phyloP scores from a whole-genome alignment of 176 grass and related monocot genomes.

The Elymus sibiricus region DNA sequence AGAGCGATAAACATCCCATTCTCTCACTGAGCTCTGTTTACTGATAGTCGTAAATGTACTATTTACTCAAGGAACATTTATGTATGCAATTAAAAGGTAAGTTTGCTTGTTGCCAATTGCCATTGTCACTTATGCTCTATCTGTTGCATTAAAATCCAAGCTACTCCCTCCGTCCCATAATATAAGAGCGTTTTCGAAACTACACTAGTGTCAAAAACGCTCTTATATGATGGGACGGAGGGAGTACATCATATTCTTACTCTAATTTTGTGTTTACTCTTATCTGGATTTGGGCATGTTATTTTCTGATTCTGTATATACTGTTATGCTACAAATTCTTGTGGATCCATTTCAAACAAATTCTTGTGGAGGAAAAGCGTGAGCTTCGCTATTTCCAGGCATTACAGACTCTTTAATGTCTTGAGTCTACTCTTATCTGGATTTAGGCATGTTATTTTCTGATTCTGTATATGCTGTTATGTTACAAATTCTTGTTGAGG shows the following conservation, averaged over 20 bases:
- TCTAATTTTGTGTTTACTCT: not conserved
- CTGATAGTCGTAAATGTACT: no score
- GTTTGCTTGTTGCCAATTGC: not conserved
- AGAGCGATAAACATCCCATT: constrained; percentile 57
- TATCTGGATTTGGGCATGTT: constrained; percentile 4
- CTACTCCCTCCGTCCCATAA: no score
- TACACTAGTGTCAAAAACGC: no score
- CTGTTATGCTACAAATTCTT: constrained; percentile 67
- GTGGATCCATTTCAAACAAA: no score
- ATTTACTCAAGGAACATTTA: constrained; percentile 1
- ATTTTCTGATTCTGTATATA: constrained; percentile 6
- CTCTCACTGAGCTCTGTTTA: not conserved
- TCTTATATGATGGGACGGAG: no score
- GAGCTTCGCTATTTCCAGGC: constrained; percentile 81
- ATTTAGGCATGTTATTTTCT: constrained; percentile 18
- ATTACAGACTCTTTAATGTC: constrained; percentile 87
- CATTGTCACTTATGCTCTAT: not conserved
- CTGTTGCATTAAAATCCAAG: not conserved
- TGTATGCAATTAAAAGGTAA: not conserved
- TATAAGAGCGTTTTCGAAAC: no score
- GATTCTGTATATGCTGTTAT: constrained; percentile 4
- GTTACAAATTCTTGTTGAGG: constrained; percentile 87
- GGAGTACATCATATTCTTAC: not conserved
- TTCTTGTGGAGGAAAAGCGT: constrained; percentile 92
- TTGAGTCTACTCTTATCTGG: constrained; percentile 22